Evolutionary conservation across 1,284 basidiomycete species (phyloP), one percentile per base, ranked within the genome.

Genomic region (Ceratobasidium sp.): DNA sequence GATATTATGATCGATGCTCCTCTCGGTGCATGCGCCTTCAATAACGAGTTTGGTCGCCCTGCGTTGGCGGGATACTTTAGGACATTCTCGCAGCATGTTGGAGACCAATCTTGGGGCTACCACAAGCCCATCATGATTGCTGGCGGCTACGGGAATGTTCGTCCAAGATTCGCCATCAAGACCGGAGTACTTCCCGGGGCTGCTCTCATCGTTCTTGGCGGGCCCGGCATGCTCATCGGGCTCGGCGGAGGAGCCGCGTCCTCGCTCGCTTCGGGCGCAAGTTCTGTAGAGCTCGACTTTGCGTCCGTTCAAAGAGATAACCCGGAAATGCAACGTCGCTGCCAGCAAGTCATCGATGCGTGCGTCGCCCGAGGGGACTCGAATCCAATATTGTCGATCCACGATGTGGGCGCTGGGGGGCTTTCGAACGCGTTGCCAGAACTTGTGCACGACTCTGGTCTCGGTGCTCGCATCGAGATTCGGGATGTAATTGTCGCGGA

Each of bases 121-220:
- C 97, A 99, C 83, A 99, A 99, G 81, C 96, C 96, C 16, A 98
- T 99, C 83, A 99, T 99, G 97, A 92, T 99, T 75, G 97, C 97
- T 18, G 96, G 96, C 61, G 96, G 96, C 49, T 88, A 96, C 73
- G 96, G 96, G 9, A 98, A 93, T 78, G 96, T 99, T 46, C 88
- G 93, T 28, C 89, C 91, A 1, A 81, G 86, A 73, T 95, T 92
- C 77, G 88, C 95, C 14, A 85, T 83, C 77, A 98, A 98, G 82
- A 83, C 86, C 2, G 82, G 82, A 74, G 94, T 97, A 77, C 82
- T 84, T 0, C 84, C 90, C 7, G 93, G 92, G 5, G 90, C 94
- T 23, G 92, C 91, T 81, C 86, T 99, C 73, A 87, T 98, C 73
- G 95, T 99, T 0, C 85, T 99, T n/a, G 96, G 96, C 74, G 97